Evolutionary conservation across 2,329 filamentous ascomycete genomes (phyloP).

Genomic region (Hansfordia pulvinata): DNA sequence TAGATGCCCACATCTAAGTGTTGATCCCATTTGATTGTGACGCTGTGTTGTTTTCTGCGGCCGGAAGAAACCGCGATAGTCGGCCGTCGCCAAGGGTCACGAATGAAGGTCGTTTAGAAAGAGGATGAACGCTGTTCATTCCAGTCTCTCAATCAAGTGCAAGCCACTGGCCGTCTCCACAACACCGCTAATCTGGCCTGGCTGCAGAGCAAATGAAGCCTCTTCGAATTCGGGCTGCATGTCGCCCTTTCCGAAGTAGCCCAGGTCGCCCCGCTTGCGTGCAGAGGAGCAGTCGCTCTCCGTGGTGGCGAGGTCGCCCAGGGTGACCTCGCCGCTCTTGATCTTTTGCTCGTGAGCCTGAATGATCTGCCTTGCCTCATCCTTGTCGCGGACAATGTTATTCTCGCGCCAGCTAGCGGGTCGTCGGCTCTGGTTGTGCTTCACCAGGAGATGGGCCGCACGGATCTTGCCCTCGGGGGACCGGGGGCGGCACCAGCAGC

Average conservation of each 20-base stretch:
- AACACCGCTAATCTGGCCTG: constrained; percentile 73
- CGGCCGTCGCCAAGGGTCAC: no score
- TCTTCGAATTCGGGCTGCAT: constrained; percentile 99
- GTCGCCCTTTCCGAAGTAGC: constrained; percentile 85
- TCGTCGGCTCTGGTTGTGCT: constrained; percentile 78
- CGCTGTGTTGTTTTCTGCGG: no score
- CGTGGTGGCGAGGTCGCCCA: constrained; percentile 74
- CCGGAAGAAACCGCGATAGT: no score
- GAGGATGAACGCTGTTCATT: no score
- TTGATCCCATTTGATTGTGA: no score
- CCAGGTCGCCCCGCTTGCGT: constrained; percentile 84
- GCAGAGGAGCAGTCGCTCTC: constrained; percentile 96
- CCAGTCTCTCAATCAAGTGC: constrained; percentile 71
- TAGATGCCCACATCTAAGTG: no score
- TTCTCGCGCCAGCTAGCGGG: constrained; percentile 89
- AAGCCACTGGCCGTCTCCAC: constrained; percentile 89
- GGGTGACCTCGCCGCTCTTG: constrained; percentile 47
- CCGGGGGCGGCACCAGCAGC: constrained; percentile 26
- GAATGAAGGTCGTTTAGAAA: no score
- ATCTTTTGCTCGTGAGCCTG: constrained; percentile 65
- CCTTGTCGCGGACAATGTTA: constrained; percentile 76
- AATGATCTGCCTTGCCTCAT: constrained; percentile 72
- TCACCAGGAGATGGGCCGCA: constrained; percentile 82
- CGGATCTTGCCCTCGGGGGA: constrained; percentile 69
- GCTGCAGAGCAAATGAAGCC: constrained; percentile 78